Evolutionary conservation across 177 flowering plant genomes (phyloP), one percentile per base, ranked within the genome.

Genomic region (Tripterygium wilfordii): DNA sequence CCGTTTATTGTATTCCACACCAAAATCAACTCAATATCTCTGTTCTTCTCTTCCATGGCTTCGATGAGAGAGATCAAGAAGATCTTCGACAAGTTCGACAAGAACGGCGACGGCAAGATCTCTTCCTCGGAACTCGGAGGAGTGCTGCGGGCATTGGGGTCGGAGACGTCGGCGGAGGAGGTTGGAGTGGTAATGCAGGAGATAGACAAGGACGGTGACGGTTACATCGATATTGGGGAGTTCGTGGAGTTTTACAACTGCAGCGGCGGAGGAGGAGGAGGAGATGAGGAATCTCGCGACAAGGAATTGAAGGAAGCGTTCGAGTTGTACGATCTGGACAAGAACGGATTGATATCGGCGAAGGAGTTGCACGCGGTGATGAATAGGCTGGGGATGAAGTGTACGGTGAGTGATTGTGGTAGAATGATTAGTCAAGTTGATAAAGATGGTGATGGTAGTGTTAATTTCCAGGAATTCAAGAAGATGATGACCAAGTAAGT

Each of bases 401-500:
- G 72, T 24, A 36, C 73, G 31, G 2, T 75, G 10, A 52, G 54
- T 33, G 86, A 80, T 19, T 77, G 86, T 48, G 7, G 19, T n/a
- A 46, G 37, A 62, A 80, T 80, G 86, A 77, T 80, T 46, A 55
- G 59, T 17, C 49, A 66, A 41, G 77, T 77, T 9, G 83, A 77
- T 41, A 51, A 49, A 3, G 86, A 77, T 61, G 78, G 83, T 17
- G 85, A 79, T 24, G 83, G 83, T 0, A 41, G 52, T 41, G 83
- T 80, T 17, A 80, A 69, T 18, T 80, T 80, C 49, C 76, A 77
- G 51, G 83, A 80, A 72, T 80, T 80, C 45, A 71, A 71, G 81
- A 75, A 69, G 77, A 80, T 80, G 85, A 79, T 77, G 85, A 54
- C 41, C 23, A 21, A 56, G n/a, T n/a, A n/a, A n/a, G n/a, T n/a